Evolutionary conservation across 768 basidiomycete species (phyloP), one percentile per base, ranked within the genome.

Genomic region (Cubamyces sp.): DNA sequence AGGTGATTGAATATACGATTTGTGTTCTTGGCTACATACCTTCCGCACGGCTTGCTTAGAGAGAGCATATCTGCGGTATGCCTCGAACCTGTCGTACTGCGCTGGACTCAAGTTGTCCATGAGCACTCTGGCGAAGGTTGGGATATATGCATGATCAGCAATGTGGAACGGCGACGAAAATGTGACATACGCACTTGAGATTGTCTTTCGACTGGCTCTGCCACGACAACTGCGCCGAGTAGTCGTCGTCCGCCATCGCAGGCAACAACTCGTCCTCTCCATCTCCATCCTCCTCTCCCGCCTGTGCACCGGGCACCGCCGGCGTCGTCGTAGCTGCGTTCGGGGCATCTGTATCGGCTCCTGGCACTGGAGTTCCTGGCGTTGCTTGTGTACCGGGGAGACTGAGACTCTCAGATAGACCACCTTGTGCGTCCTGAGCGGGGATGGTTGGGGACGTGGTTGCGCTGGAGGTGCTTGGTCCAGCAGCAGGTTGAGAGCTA

Each of bases 201-300:
- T 94, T 93, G 70, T 91, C 91, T 67, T 93, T 93, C 47, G 91
- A 91, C 77, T 93, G 91, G 64, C 89, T 92, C 75, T 92, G 88
- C 85, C 87, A 92, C 4, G 87, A 87, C 57, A 88, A 71, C 68
- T 92, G 92, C 1, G 90, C 89, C 12, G 91, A 91, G 73, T 92
- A 93, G 65, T 93, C 92, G 64, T 93, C 92, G 63, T 94, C 92
- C 1, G 91, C 91, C 91, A 93, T 92, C 8, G 88, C 90, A 46
- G 90, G 90, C 37, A 92, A 71, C 45, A 91, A 71, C 65, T 93
- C 90, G 60, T 93, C 91, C 52, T 92, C 91, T 11, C 82, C 90
- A 60, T 88, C 91, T 0, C 75, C 90, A n/a, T 88, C 82, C 50
- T 82, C 83, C 37, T 79, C 79, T 41, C 70, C 74, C 41, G 60